A percentile compares a stretch with the other conserved stretches of the same genome.
These are phyloP conservation scores for Aureobasidium subglaciale DNA, from an alignment of 2,329 filamentous ascomycete species.

Conservation along the genomic window DNA sequence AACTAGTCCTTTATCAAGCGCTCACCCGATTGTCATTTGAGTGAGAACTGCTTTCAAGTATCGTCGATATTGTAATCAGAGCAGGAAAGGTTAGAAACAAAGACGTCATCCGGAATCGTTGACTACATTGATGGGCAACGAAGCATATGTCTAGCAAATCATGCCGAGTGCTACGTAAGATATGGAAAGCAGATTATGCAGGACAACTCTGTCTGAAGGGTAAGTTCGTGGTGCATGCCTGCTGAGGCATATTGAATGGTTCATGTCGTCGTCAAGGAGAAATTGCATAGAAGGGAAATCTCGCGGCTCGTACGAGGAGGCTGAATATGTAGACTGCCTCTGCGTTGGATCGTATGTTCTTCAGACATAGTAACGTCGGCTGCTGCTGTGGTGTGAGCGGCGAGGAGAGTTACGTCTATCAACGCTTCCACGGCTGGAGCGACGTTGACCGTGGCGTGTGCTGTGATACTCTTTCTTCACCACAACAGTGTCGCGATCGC, in stretches of 20 bases:
- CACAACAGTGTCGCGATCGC: constrained; percentile 43
- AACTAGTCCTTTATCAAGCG: no score
- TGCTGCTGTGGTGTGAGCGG: constrained; percentile 20
- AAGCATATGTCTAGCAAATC: neutral
- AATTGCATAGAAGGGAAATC: neutral
- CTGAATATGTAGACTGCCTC: neutral
- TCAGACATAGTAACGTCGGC: constrained; percentile 26
- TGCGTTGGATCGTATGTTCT: neutral
- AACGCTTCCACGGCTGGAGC: constrained; percentile 26
- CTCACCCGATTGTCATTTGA: no score
- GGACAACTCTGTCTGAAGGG: neutral
- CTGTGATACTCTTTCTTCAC: constrained; percentile 46
- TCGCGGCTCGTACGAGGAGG: neutral
- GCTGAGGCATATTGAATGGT: neutral
- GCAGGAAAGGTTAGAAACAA: no score
- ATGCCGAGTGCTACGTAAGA: neutral
- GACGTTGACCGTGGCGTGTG: constrained; percentile 38
- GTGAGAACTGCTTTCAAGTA: no score
- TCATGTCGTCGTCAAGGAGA: neutral
- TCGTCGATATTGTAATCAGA: no score
- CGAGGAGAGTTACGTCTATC: constrained; percentile 17
- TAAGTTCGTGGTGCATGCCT: neutral
- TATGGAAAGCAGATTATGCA: neutral
- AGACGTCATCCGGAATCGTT: no score
- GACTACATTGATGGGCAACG: neutral